phyloP scores from a whole-genome alignment of 257 asterid genomes.

The Catharanthus roseus region DNA sequence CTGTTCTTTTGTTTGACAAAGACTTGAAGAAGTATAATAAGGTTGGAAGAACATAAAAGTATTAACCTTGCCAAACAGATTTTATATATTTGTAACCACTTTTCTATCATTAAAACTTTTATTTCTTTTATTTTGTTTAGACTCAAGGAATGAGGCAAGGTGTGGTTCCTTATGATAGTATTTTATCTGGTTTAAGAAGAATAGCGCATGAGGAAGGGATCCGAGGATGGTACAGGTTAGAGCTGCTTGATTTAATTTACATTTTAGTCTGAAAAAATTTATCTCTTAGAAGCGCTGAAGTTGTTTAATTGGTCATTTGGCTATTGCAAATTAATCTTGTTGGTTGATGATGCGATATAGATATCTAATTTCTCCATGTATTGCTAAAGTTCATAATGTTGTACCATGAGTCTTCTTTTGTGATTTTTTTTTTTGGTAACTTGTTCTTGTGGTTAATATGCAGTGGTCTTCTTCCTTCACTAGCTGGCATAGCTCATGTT shows the following conservation, averaged over 20 bases:
- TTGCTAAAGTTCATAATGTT: not conserved
- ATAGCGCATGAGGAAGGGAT: constrained; percentile 87
- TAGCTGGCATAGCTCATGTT: constrained; percentile 89
- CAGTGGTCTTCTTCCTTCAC: constrained; percentile 96
- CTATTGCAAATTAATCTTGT: not conserved
- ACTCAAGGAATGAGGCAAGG: constrained; percentile 94
- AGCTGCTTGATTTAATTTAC: constrained; percentile 8
- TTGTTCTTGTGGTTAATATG: constrained; percentile 18
- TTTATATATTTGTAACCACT: constrained; percentile 7
- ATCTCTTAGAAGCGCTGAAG: no score
- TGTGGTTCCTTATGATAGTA: constrained; percentile 77
- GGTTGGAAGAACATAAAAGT: not conserved
- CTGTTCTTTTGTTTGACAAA: not conserved
- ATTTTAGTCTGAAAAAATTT: not conserved
- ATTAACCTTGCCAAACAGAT: not conserved
- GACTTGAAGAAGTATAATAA: not conserved
- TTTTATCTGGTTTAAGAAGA: constrained; percentile 78
- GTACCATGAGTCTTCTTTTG: not conserved
- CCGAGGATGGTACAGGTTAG: constrained; percentile 98
- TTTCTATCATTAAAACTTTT: constrained; percentile 12
- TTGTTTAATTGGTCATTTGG: not conserved
- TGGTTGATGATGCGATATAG: not conserved
- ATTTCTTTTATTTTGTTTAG: constrained; percentile 34
- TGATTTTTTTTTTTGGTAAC: constrained; percentile 1
- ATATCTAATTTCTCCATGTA: not conserved